Conservation (phyloP, 129 eudicot species). For the Mikania micrantha region DNA sequence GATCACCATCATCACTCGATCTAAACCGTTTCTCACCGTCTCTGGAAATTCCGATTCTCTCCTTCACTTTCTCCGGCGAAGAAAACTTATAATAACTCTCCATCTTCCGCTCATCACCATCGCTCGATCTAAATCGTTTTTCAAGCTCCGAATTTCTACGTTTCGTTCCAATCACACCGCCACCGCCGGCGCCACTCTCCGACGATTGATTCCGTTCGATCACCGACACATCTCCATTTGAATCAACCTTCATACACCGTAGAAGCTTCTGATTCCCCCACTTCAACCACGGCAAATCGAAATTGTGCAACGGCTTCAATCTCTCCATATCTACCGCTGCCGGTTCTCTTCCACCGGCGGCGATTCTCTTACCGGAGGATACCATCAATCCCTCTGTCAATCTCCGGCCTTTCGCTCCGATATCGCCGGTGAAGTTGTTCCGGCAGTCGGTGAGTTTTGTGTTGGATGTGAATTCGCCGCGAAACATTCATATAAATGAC, state of each 20-base stretch:
- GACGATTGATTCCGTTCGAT: conserved; percentile 24
- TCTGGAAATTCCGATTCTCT: conserved; percentile 34
- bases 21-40: conserved; percentile 25
- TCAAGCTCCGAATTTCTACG: conserved; percentile 19
- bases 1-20: not conserved
- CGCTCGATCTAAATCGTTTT: conserved; percentile 22
- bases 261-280: conserved; percentile 67
- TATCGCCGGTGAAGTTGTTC: not conserved
- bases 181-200: conserved; percentile 10
- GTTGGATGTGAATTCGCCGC: conserved; percentile 34
- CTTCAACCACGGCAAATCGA: conserved; percentile 49
- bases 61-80: conserved; percentile 18
- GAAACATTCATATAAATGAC: conserved; percentile 24
- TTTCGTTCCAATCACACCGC: conserved; percentile 3
- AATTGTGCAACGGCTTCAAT: conserved; percentile 62
- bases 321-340: conserved; percentile 34
- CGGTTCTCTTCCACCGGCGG: conserved; percentile 5
- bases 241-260: conserved; percentile 55
- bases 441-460: conserved; percentile 2
- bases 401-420: not conserved
- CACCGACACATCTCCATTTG: conserved; percentile 30
- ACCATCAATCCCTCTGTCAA: conserved; percentile 19
- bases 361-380: conserved; percentile 11
- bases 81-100: conserved; percentile 15
- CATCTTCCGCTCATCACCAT: conserved; percentile 3